Evolutionary conservation across 805 yeast genomes (phyloP), one percentile per base, ranked within the genome.

Genomic region (Ogataea angusta): DNA sequence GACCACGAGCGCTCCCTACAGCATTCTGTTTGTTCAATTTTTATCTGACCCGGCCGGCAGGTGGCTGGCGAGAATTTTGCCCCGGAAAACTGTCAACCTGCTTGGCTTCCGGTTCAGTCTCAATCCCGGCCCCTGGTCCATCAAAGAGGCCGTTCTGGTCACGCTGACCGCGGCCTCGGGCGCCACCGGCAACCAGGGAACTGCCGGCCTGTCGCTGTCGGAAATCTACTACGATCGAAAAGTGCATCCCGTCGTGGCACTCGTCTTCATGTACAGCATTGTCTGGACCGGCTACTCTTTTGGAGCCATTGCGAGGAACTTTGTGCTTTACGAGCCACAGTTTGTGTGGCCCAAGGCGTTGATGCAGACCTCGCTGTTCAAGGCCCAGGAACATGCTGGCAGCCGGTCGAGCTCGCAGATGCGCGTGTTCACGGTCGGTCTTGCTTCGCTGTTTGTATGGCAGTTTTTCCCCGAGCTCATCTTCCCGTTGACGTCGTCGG

Each of bases 91-190:
- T 6, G 40, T 63, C 5, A 44, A 36, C 7, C 3, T 47, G 4
- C 22, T 39, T 2, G 45, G 52, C 1, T 49, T 54, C 36, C 45
- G 46, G 22, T 66, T 72, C 46, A 60, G 61, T 38, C 49, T 72
- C 36, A 75, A 75, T 43, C 80, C 81, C 0, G 75, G 78, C 2
- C 79, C 80, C 0, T 75, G 79, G 79, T 59, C 76, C 4, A 67
- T 75, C 30, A 74, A 75, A 43, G 80, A 75, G 49, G 67, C 78
- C 7, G 71, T 75, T 24, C 42, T 80, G 62, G 66, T 76, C 26
- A 70, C 78, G 7, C 62, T 73, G 22, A 69, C 78, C 1, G 78
- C 78, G 2, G 73, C 72, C 19, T 66, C 73, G 25, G 72, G 78
- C 14, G 72, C 83, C 43, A 68, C 78, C 0, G 78, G 78, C 1